phyloP scores from a whole-genome alignment of 352 stramenopile species.

The Phytopythium ostracodes region DNA sequence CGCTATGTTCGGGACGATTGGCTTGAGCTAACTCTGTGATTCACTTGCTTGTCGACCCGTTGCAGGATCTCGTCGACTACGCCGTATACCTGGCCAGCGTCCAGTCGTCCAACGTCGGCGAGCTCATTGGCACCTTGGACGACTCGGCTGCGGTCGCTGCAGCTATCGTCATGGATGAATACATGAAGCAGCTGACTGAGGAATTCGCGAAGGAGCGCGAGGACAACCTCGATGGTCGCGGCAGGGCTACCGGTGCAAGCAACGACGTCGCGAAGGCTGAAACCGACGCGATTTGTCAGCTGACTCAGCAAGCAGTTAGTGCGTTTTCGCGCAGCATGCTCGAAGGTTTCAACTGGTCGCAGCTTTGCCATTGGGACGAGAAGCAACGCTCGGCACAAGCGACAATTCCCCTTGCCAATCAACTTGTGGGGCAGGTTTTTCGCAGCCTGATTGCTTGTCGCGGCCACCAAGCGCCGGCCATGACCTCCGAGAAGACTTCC shows the following conservation, averaged over 20 bases:
- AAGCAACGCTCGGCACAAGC: background rate
- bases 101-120: constrained; percentile 49
- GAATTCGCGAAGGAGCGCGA: constrained; percentile 11
- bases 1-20: background rate
- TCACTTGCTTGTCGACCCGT: background rate
- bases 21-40: background rate
- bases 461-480: background rate
- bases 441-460: background rate
- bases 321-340: constrained; percentile 13
- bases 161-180: constrained; percentile 79
- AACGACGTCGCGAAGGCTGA: background rate
- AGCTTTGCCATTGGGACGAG: constrained; percentile 16
- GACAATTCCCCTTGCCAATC: background rate
- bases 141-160: constrained; percentile 62
- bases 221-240: background rate
- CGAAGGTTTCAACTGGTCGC: constrained; percentile 48
- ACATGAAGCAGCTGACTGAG: constrained; percentile 55
- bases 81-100: constrained; percentile 61
- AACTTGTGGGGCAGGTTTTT: constrained; percentile 1
- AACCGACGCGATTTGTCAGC: background rate
- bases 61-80: constrained; percentile 68
- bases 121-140: constrained; percentile 80
- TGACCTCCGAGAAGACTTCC: background rate
- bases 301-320: constrained; percentile 8
- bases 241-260: too few species aligned